phyloP scores from a whole-genome alignment of 208 protist species.

The Naegleria fowleri region DNA sequence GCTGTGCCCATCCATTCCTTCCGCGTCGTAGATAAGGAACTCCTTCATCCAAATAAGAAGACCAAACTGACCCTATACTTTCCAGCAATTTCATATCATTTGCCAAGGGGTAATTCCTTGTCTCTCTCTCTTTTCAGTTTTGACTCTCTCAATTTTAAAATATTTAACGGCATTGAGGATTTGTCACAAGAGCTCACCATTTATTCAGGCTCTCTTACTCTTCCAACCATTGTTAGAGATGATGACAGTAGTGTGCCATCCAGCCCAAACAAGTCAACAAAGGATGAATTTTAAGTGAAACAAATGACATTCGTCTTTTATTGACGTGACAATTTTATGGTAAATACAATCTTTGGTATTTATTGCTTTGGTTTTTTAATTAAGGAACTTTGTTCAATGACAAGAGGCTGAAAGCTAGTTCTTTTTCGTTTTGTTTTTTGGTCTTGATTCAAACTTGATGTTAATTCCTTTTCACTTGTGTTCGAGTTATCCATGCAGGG shows the following conservation, averaged over 20 bases:
- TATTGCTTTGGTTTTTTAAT: too few relatives aligned
- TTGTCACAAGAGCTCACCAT: neutral
- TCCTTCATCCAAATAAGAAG: neutral
- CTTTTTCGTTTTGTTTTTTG: too few relatives aligned
- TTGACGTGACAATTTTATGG: too few relatives aligned
- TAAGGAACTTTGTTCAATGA: too few relatives aligned
- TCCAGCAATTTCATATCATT: neutral
- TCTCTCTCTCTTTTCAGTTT: neutral
- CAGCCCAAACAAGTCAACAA: neutral
- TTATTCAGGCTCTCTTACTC: neutral
- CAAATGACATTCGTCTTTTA: too few relatives aligned
- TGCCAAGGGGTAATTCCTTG: neutral
- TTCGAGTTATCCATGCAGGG: neutral
- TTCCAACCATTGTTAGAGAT: neutral
- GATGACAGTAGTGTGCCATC: neutral
- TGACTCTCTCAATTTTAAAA: neutral
- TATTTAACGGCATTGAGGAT: neutral
- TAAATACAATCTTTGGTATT: too few relatives aligned
- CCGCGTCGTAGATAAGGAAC: neutral
- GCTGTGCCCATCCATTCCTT: neutral
- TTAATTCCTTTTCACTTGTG: too few relatives aligned
- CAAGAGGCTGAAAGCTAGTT: too few relatives aligned
- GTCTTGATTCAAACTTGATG: too few relatives aligned
- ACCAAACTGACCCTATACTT: neutral
- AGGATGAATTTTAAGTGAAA: too few relatives aligned